phyloP scores from a whole-genome alignment of 2,329 filamentous ascomycete genomes.

The Dendrostoma leiphaemia region DNA sequence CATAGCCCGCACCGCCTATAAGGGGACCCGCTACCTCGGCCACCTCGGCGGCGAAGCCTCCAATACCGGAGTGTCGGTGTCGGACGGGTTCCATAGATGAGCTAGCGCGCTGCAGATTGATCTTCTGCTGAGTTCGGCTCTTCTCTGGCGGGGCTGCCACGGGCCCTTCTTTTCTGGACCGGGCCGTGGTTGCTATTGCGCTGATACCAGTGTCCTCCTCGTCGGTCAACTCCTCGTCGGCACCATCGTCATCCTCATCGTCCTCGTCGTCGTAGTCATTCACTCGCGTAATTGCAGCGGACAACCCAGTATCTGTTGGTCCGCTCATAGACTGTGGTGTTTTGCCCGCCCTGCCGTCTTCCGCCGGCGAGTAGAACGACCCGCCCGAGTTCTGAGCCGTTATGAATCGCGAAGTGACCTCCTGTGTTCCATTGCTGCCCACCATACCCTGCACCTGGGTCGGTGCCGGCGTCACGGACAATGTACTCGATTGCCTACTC shows the following conservation, averaged over 20 bases:
- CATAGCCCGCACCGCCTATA: slow-evolving; percentile 54
- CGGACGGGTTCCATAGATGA: slow-evolving; percentile 67
- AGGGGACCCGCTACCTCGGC: slow-evolving; percentile 44
- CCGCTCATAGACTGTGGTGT: slow-evolving; percentile 42
- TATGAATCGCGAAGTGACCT: slow-evolving; percentile 60
- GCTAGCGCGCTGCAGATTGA: slow-evolving; percentile 71
- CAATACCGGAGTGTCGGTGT: slow-evolving; percentile 38
- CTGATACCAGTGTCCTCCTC: slow-evolving; percentile 40
- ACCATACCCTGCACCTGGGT: slow-evolving; percentile 26
- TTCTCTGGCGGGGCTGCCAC: slow-evolving; percentile 48
- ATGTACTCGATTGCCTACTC: slow-evolving; percentile 24
- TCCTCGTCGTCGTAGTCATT: slow-evolving; percentile 29
- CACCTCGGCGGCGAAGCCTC: slow-evolving; percentile 30
- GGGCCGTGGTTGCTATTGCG: slow-evolving; percentile 20
- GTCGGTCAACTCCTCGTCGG: slow-evolving; percentile 28
- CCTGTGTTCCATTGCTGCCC: slow-evolving; percentile 42
- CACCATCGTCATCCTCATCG: slow-evolving; percentile 25
- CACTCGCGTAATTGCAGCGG: slow-evolving; percentile 5
- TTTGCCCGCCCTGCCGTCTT: slow-evolving; percentile 23
- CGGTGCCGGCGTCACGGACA: slow-evolving; percentile 31
- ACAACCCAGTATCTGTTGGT: slow-evolving; percentile 18
- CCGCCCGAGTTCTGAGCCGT: slow-evolving; percentile 42
- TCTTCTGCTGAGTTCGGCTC: slow-evolving; percentile 72
- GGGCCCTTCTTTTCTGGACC: slow-evolving; percentile 33
- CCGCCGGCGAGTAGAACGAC: slow-evolving; percentile 47